Evolutionary conservation across 305 asterid species (phyloP), one percentile per base, ranked within the genome.

Genomic region (Galium porrigens): DNA sequence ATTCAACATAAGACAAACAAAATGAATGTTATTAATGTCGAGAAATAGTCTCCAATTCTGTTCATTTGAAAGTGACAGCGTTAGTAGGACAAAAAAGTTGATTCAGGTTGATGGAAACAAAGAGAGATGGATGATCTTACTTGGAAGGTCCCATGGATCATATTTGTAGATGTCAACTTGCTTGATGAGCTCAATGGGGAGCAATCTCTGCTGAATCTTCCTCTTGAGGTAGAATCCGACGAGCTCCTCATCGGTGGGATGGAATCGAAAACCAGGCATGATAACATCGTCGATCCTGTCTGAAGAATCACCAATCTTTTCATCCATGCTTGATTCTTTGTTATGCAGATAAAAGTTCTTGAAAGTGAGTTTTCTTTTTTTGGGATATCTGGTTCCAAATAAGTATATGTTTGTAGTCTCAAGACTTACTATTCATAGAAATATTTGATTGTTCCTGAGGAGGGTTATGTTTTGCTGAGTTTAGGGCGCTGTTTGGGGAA

Each of bases 121-220:
- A 49, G 54, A 32, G 62, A 33, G 67, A 39, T 46, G 51, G n/a
- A 14, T 42, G 18, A 39, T 10, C 88, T 80, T 84, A 88, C 96
- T 83, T 73, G 96, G 94, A 72, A 88, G 94, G 55, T 88, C 96
- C 91, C 94, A 85, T 32, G 95, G 95, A 78, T 88, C 95, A 12
- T 77, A 84, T 68, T 88, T 88, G 90, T 88, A 88, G 10, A 88
- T 86, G 20, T 88, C 86, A 3, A 86, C 83, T 81, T 86, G 91
- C 80, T 84, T 88, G 57, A 88, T 88, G 25, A 88, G 82, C 65
- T 88, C 96, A 58, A 84, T 81, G 0, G 91, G 81, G 51, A 88
- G 92, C 36, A 82, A 29, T 32, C 84, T 62, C 17, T 84, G 94
- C 69, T 77, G 86, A 65, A 86, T 82, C 59, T 86, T 84, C 59